Evolutionary conservation across 176 grass and related monocot species (phyloP), one percentile per base, ranked within the genome.

Genomic region (Hyparrhenia diplandra): DNA sequence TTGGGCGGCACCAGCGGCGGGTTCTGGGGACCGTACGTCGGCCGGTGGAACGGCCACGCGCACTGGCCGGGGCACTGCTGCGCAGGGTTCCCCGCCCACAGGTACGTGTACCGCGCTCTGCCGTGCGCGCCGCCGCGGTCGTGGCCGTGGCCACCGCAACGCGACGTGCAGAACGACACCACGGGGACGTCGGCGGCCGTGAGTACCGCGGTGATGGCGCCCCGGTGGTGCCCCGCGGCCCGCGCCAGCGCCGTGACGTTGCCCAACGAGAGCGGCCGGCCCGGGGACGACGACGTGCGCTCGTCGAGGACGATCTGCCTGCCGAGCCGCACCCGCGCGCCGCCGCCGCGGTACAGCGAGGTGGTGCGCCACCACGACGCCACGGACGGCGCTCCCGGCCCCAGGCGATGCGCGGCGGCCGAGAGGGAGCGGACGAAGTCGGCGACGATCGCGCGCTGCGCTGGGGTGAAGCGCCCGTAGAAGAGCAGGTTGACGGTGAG

Each of bases 1-100:
- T 85, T 94, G 7, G 95, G 95, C 20, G 92, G 65, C 17, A 91
- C 74, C 41, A 98, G 74, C 6, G 92, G 92, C 31, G 81, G 77
- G 10, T 45, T 51, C 45, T 79, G 86, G 8, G 95, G 92, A 7
- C 95, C 95, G 85, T 90, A 62, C 25, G 52, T 8, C 13, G 94
- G 92, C 83, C 34, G 80, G 79, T 92, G 90, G 86, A 99, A 99
- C 54, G 96, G 96, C 96, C 96, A 95, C 71, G 96, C 88, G 76
- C 96, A 99, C 82, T 89, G 88, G 8, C 92, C 96, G 0, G 90
- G 88, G 82, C 92, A 99, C 88, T 99, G 96, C 75, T 8, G 34
- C 13, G 29, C 86, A 2, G 95, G 69, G 79, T 98, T 92, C 11
- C 95, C 95, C 3, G 63, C 90, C 92, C 95, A 98, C 49, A 98